Base-by-base conservation (phyloP, 75 land plant genomes). In the Pinus albicaulis region DNA sequence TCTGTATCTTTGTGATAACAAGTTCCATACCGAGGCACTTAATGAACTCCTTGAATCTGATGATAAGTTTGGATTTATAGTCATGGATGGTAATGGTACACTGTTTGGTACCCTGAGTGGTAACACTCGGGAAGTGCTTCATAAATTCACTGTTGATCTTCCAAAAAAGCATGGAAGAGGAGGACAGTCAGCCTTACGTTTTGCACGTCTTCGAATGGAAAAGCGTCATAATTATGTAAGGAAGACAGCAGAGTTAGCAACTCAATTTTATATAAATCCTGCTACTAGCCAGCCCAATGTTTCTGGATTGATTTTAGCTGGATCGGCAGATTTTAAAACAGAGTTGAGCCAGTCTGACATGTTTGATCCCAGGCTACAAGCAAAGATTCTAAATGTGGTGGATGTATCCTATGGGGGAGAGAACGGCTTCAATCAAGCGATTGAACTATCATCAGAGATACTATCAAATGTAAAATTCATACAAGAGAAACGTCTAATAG, bases 21-120 rank as follows among this genome's bases (percentile, higher is more conserved):
- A 88, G 61, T 88, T 88, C 72, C 90, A 86, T 59, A 88, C 90
- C 15, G 91, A 92, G 74, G 93, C 93, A 13, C 64, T 92, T 70
- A 90, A 87, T 81, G 93, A 87, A 64, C 82, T 92, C 24, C 57
- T 90, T 79, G 88, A 85, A 75, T 85, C 88, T 65, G 90, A 88
- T 75, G 90, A 88, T 41, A 85, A 85, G 80, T 88, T 82, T 58
- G 89, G 89, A 26, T 88, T 85, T 34, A 88, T 88, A 16, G 76
- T 90, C n/a, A 90, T 89, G 92, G 92, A 90, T 72, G 92, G 92
- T 66, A 90, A 90, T 79, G 91, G 92, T 53, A 85, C 93, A 15
- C 86, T 92, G 57, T 90, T 90, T 83, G 94, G 94, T 12, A 92
- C 94, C 8, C 76, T 90, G 59, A 90, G 93, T 78, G 94, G 94